These are phyloP conservation scores for Aureobasidium melanogenum DNA, from an alignment of 2,329 filamentous ascomycete species.

Conservation along the genomic window DNA sequence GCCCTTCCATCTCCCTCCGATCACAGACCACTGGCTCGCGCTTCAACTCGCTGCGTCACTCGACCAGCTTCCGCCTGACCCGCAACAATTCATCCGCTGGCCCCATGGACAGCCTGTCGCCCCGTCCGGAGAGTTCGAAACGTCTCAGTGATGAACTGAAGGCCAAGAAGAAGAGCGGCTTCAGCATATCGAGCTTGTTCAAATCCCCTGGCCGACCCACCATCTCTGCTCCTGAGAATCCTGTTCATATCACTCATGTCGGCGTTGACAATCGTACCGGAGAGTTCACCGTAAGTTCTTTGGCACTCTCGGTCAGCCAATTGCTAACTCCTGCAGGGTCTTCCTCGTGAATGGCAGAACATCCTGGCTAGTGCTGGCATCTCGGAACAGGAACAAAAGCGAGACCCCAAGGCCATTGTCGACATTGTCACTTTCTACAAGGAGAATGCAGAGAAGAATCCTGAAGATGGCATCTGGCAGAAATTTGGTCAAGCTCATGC, in stretches of 20 bases:
- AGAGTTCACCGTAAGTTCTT: constrained; percentile 74
- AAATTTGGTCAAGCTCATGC: constrained; percentile 87
- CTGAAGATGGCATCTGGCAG: constrained; percentile 84
- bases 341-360: constrained; percentile 96
- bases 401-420: constrained; percentile 90
- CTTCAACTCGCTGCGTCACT: constrained; percentile 9
- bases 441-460: constrained; percentile 72
- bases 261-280: constrained; percentile 94
- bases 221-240: constrained; percentile 96
- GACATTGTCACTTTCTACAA: constrained; percentile 97
- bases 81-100: constrained; percentile 1
- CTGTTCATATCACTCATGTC: constrained; percentile 95
- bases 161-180: constrained; percentile 74
- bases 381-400: constrained; percentile 87
- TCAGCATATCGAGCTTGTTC: constrained; percentile 76
- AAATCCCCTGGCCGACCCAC: constrained; percentile 82
- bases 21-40: constrained; percentile 9
- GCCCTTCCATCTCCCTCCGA: constrained; percentile 4
- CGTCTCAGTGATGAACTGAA: constrained; percentile 72
- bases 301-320: not conserved
- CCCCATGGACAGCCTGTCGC: constrained; percentile 41
- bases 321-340: constrained; percentile 50
- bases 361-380: constrained; percentile 94
- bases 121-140: constrained; percentile 43
- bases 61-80: not conserved